These are phyloP conservation scores for Gynandropsis gynandra DNA, from an alignment of 345 rosid species.

Conservation along the genomic window DNA sequence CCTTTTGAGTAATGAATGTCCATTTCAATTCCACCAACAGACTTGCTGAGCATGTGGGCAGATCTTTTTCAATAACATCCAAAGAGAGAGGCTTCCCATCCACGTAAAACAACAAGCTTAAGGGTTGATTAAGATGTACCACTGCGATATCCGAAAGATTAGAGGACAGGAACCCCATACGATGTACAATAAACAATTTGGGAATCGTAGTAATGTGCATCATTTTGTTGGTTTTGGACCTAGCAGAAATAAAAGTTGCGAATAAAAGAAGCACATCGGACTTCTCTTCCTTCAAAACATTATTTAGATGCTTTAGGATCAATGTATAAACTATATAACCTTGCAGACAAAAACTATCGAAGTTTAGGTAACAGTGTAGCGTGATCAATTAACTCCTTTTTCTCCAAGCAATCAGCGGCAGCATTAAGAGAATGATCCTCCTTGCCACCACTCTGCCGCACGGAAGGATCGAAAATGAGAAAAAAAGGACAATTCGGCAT, in stretches of 20 bases:
- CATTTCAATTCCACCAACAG: constrained; percentile 58
- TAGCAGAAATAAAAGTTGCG: constrained; percentile 18
- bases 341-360: too few species aligned
- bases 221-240: constrained; percentile 37
- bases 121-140: constrained; percentile 34
- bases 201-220: constrained; percentile 60
- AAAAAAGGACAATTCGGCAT: background rate
- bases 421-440: constrained; percentile 19
- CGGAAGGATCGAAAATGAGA: constrained; percentile 1
- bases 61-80: constrained; percentile 57
- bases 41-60: constrained; percentile 58
- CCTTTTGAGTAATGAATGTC: constrained; percentile 91
- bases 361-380: constrained; percentile 74
- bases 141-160: constrained; percentile 53
- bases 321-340: constrained; percentile 22
- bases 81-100: constrained; percentile 57
- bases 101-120: constrained; percentile 6
- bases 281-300: background rate
- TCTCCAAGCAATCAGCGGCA: constrained; percentile 24
- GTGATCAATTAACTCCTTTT: constrained; percentile 37
- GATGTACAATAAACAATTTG: constrained; percentile 69
- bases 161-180: constrained; percentile 69
- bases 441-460: constrained; percentile 28
- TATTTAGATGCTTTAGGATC: background rate
- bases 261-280: background rate